Evolutionary conservation across 129 eudicot species (phyloP), one percentile per base, ranked within the genome.

Genomic region (Apium graveolens): DNA sequence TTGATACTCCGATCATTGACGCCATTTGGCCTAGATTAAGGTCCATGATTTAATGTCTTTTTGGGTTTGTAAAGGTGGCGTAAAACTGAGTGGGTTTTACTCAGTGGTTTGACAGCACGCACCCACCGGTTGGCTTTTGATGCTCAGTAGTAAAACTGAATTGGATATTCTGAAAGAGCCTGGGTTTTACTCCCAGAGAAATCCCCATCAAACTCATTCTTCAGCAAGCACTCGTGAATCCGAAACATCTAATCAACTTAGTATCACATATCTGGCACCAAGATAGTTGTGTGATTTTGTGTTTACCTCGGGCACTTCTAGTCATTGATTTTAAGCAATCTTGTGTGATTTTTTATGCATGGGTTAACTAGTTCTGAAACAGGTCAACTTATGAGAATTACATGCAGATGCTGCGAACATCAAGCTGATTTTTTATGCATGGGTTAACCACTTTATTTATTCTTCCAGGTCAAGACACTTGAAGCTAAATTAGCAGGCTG

Each of bases 1-100:
- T 84, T 13, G 98, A 87, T 14, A 91, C 87, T 70, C 99, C 99
- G 82, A 92, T 87, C 60, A 93, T 75, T 3, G 90, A 83, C 24
- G 99, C 95, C 91, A 90, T 83, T 69, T 92, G 79, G 48, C 79
- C 88, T 92, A 96, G 83, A 81, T 88, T 85, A 87, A 89, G 80
- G 27, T 78, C 37, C n/a, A n/a, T n/a, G n/a, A n/a, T n/a, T n/a
- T n/a, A n/a, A n/a, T n/a, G n/a, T n/a, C n/a, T n/a, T n/a, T n/a
- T n/a, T n/a, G n/a, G n/a, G n/a, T n/a, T n/a, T n/a, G n/a, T n/a
- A n/a, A n/a, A n/a, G n/a, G n/a, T n/a, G n/a, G n/a, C n/a, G n/a
- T n/a, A n/a, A n/a, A n/a, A n/a, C n/a, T n/a, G n/a, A n/a, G n/a
- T n/a, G n/a, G n/a, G n/a, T n/a, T n/a, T n/a, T n/a, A n/a, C n/a